Percentiles rank a stretch among this genome's conserved stretches.
Conservation (phyloP, 2,329 filamentous ascomycete species). For the Dactylellina parvicollis region DNA sequence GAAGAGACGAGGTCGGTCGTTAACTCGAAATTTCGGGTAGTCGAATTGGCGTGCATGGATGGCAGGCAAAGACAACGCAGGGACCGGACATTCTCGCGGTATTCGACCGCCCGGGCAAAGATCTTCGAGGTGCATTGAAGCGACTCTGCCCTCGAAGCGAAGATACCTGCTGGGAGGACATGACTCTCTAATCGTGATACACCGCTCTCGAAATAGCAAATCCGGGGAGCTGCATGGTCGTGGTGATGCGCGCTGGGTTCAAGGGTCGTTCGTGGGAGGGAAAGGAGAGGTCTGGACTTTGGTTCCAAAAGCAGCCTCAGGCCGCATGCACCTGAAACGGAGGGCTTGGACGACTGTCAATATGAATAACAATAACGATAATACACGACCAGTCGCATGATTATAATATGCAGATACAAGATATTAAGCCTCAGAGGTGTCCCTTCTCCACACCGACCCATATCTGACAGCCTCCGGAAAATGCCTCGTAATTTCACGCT, state of each 20-base stretch:
- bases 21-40: conserved; percentile 27
- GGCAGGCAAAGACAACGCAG: conserved; percentile 6
- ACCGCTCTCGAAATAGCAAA: conserved; percentile 6
- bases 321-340: conserved; percentile 21
- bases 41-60: conserved; percentile 30
- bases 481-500: conserved; percentile 35
- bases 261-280: background rate
- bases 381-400: too few relatives aligned
- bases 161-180: background rate
- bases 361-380: too few relatives aligned
- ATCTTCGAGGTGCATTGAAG: conserved; percentile 42
- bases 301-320: conserved; percentile 10
- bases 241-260: background rate
- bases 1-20: background rate
- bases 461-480: conserved; percentile 1
- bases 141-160: conserved; percentile 17
- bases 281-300: conserved; percentile 27
- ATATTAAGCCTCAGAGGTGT: too few relatives aligned
- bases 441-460: background rate
- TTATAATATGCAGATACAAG: background rate
- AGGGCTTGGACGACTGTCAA: conserved; percentile 3
- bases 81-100: conserved; percentile 25
- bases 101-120: conserved; percentile 31
- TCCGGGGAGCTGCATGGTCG: background rate
- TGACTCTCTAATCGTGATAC: background rate